phyloP scores from a whole-genome alignment of 345 rosid species.

The Rhodamnia rubescens region DNA sequence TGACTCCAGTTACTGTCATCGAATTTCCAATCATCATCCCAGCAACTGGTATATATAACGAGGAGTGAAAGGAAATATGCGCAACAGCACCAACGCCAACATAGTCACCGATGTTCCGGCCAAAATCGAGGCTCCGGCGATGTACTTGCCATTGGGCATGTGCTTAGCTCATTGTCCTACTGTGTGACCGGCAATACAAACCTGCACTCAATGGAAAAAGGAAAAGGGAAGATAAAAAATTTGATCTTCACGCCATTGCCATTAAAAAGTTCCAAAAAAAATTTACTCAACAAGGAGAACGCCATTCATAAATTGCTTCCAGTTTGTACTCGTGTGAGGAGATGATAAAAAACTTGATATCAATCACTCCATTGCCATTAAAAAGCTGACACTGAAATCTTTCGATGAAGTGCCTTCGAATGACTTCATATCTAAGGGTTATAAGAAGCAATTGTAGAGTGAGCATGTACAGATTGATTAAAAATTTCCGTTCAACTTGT shows the following conservation, averaged over 20 bases:
- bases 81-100: conserved; percentile 46
- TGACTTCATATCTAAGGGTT: neutral
- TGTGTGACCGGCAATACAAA: conserved; percentile 52
- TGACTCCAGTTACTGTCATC: conserved; percentile 80
- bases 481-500: neutral
- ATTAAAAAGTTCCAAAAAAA: neutral
- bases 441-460: neutral
- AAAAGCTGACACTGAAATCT: neutral
- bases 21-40: conserved; percentile 94
- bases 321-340: neutral
- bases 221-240: neutral
- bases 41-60: conserved; percentile 75
- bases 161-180: conserved; percentile 77
- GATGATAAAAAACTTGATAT: neutral
- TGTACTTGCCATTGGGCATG: conserved; percentile 61
- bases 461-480: neutral
- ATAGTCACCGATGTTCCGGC: conserved; percentile 57
- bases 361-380: neutral
- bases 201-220: neutral
- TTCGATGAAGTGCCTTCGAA: neutral
- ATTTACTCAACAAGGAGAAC: neutral
- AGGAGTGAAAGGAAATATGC: conserved; percentile 89
- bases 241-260: neutral
- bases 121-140: conserved; percentile 64
- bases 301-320: neutral